phyloP scores from a whole-genome alignment of 2,329 filamentous ascomycete species.

The Fusarium secorum region DNA sequence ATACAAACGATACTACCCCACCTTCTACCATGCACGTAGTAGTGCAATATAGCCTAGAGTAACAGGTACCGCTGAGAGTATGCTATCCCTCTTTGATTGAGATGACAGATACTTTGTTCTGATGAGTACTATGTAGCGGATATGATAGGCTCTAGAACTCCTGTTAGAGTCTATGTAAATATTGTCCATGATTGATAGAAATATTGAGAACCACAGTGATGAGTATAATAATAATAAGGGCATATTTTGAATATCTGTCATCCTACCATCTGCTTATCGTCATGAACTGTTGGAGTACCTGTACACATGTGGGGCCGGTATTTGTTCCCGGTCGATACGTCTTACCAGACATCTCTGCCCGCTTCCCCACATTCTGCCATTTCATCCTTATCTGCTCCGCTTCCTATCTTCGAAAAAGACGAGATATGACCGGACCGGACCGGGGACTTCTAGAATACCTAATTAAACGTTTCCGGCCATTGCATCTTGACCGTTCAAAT shows the following conservation, averaged over 20 bases:
- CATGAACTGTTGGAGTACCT: neutral
- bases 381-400: neutral
- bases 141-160: neutral
- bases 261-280: neutral
- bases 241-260: neutral
- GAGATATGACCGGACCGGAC: slow-evolving; percentile 25
- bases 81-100: neutral
- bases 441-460: neutral
- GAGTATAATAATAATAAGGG: neutral
- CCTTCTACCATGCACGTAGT: neutral
- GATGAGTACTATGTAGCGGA: neutral
- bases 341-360: slow-evolving; percentile 8
- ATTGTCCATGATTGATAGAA: neutral
- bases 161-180: neutral
- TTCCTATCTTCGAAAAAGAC: slow-evolving; percentile 1
- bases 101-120: neutral
- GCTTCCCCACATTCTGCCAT: slow-evolving; percentile 5
- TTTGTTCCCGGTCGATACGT: slow-evolving; percentile 34
- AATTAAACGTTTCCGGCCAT: neutral
- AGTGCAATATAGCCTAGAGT: neutral
- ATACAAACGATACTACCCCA: neutral
- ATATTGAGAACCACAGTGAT: neutral
- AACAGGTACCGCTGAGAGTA: neutral
- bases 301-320: slow-evolving; percentile 33
- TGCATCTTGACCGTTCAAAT: slow-evolving; percentile 18